Evolutionary conservation across 805 yeast genomes (phyloP), one percentile per base, ranked within the genome.

Genomic region (Danielia reshetovae): DNA sequence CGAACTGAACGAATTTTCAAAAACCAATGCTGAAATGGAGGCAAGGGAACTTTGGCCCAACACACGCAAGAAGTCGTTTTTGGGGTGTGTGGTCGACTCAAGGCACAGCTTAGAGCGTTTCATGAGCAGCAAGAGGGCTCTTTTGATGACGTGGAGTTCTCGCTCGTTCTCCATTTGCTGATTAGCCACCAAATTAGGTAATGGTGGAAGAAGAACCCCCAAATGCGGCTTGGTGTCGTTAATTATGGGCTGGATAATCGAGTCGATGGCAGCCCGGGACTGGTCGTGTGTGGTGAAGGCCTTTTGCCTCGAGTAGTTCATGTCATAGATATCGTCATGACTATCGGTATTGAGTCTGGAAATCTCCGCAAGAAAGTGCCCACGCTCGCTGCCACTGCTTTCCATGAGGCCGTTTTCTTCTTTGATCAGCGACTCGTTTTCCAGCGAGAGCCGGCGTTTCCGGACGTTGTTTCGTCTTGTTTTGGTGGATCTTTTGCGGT

Each of bases 21-120:
- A 62, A 9, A 82, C 74, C 48, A 73, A 75, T 3, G 82, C 68
- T 5, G 80, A 66, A 2, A 85, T 67, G 0, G 84, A 62, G 2
- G 68, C 51, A 2, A 81, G 65, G 4, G 80, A 66, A 5, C 74
- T 59, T 36, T 73, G 65, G 0, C 95, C 95, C 33, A 85, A 55
- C 7, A 57, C 65, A 47, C 72, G 31, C 19, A 42, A 22, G 12
- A 38, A 50, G 43, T 77, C 75, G 13, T 74, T 72, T 4, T 62
- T 55, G 22, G 53, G 48, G 30, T 51, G 48, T 5, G 57, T 38
- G 2, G 57, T 47, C 16, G 77, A 64, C 39, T 74, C 76, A 24
- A 73, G 64, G 46, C 87, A 81, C 16, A 83, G 71, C 40, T 74
- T 74, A 5, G 88, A 81, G 30, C 75, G 69, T 45, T 80, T 82